Conservation (phyloP, 805 yeast genomes). For the Saturnispora ahearnii region DNA sequence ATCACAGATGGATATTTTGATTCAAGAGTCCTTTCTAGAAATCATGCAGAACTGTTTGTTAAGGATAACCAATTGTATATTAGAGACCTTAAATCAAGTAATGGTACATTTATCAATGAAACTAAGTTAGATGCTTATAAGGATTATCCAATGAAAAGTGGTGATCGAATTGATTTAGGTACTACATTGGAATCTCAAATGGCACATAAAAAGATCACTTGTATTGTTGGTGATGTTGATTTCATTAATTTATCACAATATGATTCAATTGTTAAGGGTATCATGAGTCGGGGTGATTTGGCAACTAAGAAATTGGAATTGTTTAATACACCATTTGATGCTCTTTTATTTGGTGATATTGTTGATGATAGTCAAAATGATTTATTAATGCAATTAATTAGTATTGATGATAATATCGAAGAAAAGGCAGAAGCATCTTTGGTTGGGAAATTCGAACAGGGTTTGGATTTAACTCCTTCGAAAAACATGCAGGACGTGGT, state of each 20-base stretch:
- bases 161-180: slow-evolving; percentile 88
- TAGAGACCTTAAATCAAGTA: slow-evolving; percentile 81
- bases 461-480: slow-evolving; percentile 50
- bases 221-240: slow-evolving; percentile 66
- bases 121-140: slow-evolving; percentile 53
- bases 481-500: slow-evolving; percentile 48
- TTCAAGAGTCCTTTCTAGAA: slow-evolving; percentile 84
- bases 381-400: slow-evolving; percentile 8
- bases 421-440: slow-evolving; percentile 7
- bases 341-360: slow-evolving; percentile 29
- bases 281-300: slow-evolving; percentile 21
- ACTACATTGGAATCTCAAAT: slow-evolving; percentile 68
- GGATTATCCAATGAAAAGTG: slow-evolving; percentile 59
- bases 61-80: slow-evolving; percentile 56
- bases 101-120: slow-evolving; percentile 89
- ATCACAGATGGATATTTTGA: slow-evolving; percentile 89
- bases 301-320: slow-evolving; percentile 23
- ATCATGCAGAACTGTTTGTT: slow-evolving; percentile 85
- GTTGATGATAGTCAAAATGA: slow-evolving; percentile 20
- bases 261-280: slow-evolving; percentile 18
- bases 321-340: slow-evolving; percentile 29
- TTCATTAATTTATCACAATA: slow-evolving; percentile 37
- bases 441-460: slow-evolving; percentile 18
- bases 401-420: slow-evolving; percentile 25
- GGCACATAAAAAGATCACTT: slow-evolving; percentile 80